Evolutionary conservation across 192 early-diverging fungal species (phyloP), one percentile per base, ranked within the genome.

Genomic region (Entrophospora sp.): DNA sequence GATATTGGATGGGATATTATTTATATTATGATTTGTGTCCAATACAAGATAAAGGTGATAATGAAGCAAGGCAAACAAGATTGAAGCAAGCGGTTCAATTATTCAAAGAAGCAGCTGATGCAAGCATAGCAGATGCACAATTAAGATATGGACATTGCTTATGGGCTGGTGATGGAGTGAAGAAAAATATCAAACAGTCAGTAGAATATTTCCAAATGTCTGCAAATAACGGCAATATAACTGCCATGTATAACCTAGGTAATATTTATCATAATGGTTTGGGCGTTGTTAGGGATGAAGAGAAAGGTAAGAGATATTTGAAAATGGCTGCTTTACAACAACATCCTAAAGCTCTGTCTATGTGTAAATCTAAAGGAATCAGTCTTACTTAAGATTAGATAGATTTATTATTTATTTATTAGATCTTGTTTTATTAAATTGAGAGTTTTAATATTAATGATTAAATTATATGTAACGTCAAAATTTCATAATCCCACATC

Each of bases 1-100:
- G 55, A 30, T 66, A 66, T 42, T 66, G 64, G 64, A 31, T 55
- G 8, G 64, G 64, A 28, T 66, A 66, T 32, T 66, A 66, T 49
- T 28, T 66, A 22, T 66, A 66, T 43, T 66, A 66, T 32, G 34
- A 37, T 18, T 16, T 52, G 3, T 30, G 42, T 12, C 31, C 27
- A 28, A 49, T 25, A 16, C 10, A 46, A 18, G 22, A 64, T 27
- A 12, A 35, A 18, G 7, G 16, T 13, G 36, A 36, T 22, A 0
- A 1, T 36, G 18, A 14, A 25, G 27, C 28, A 31, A 66, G 43
- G 32, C 40, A 6, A n/a, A n/a, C 3, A 2, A 16, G 64, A 42
- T 51, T 64, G 38, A 35, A 37, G 37, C 7, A 37, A 51, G 64
- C 64, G 5, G 64, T 51, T 0, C 1, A 13, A 55, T 31, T 55